A percentile compares a stretch with the other conserved stretches of the same genome.
Conservation (phyloP, 2,329 filamentous ascomycete genomes). For the Calonectria pseudoturangicola region DNA sequence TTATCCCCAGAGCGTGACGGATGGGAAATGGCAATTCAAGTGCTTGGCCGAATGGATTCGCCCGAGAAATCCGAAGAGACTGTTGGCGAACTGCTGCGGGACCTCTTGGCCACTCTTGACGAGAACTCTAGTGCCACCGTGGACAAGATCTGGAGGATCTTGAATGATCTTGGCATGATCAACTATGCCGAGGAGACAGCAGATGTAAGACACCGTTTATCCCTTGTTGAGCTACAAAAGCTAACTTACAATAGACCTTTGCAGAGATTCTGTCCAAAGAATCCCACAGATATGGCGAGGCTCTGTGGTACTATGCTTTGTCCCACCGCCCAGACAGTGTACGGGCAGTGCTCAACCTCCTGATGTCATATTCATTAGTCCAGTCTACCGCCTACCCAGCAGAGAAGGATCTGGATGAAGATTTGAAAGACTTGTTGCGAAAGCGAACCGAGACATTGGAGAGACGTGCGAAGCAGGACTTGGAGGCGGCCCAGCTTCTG, state of each 20-base stretch:
- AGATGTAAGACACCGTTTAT: conserved; percentile 75
- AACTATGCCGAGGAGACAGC: conserved; percentile 87
- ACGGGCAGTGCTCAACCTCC: conserved; percentile 87
- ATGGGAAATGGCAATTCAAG: conserved; percentile 91
- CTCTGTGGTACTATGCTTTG: conserved; percentile 92
- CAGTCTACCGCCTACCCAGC: conserved; percentile 89
- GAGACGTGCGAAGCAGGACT: conserved; percentile 82
- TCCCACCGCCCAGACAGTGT: conserved; percentile 87
- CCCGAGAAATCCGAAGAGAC: conserved; percentile 81
- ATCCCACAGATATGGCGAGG: conserved; percentile 87
- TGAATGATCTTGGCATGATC: conserved; percentile 85
- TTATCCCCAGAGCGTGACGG: conserved; percentile 76
- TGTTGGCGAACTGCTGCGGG: conserved; percentile 82
- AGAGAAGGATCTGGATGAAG: conserved; percentile 81
- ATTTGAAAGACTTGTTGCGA: conserved; percentile 81
- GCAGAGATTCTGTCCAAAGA: conserved; percentile 84
- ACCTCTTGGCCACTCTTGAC: conserved; percentile 76
- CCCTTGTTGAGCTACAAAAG: not conserved
- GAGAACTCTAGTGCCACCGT: conserved; percentile 82
- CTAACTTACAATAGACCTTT: conserved; percentile 78
- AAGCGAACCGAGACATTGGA: conserved; percentile 83
- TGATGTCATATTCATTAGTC: conserved; percentile 90
- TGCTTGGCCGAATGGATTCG: conserved; percentile 88
- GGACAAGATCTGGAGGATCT: conserved; percentile 86
- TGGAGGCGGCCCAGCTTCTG: conserved; percentile 87